Evolutionary conservation across 176 grass and related monocot genomes (phyloP), one percentile per base, ranked within the genome.

Genomic region (Carex cristatella): DNA sequence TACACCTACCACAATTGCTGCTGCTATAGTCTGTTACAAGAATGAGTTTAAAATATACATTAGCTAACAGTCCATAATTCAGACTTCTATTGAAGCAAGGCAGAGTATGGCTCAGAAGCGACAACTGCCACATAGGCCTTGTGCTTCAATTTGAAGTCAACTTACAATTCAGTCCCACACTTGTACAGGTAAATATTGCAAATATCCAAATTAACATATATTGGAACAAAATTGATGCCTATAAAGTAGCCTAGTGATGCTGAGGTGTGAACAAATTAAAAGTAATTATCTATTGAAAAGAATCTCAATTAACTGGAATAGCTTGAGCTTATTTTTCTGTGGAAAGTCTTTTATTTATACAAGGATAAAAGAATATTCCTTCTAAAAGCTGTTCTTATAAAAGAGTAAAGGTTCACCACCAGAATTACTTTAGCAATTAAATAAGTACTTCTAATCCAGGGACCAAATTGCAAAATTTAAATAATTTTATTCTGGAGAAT

Each of bases 1-100:
- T 62, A 96, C 88, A 65, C 91, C 93, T 57, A 94, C 87, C 18
- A 96, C 90, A 74, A 99, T 92, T 57, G 97, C 97, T 55, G 97
- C 97, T 86, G 93, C 87, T 87, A 99, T 94, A 33, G 93, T 99
- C 97, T 99, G 94, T 10, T 42, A 62, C 61, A 67, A 81, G 30
- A 46, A 81, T 3, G 32, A 27, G 79, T 81, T 38, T 46, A 78
- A 15, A 56, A 33, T 33, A 79, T 57, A 49, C 57, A 79, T 55
- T 58, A 56, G 74, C 48, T 58, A 53, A 14, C 74, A 57, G 48
- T 79, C 13, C 27, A 79, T 14, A 58, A 35, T 18, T 51, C 30
- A 33, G 4, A 51, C 23, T 79, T 58, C 57, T 53, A 58, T 58
- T 13, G 35, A 28, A 35, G 30, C 14, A 18, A 16, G 28, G 53